phyloP scores from a whole-genome alignment of 2,329 filamentous ascomycete species.

The Fusarium coffeatum region DNA sequence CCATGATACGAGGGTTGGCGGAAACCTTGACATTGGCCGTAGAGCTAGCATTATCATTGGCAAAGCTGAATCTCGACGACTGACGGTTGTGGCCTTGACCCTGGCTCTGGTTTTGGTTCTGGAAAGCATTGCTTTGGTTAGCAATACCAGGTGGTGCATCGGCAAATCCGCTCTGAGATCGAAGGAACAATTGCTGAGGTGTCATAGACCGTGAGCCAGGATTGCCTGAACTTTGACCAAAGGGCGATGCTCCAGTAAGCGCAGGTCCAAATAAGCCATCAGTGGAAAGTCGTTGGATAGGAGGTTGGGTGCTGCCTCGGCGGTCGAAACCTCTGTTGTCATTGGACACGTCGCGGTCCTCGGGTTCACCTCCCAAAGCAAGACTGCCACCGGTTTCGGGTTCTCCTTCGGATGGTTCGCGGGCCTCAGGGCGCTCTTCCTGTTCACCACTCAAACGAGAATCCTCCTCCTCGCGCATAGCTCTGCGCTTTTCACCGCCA shows the following conservation, averaged over 20 bases:
- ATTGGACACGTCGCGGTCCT: slow-evolving; percentile 73
- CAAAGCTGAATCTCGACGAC: slow-evolving; percentile 88
- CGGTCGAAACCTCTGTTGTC: slow-evolving; percentile 66
- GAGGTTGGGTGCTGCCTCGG: slow-evolving; percentile 77
- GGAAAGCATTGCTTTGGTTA: slow-evolving; percentile 59
- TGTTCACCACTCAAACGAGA: slow-evolving; percentile 60
- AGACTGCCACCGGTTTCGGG: slow-evolving; percentile 85
- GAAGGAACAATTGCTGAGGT: slow-evolving; percentile 79
- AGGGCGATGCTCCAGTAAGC: slow-evolving; percentile 58
- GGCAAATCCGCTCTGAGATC: slow-evolving; percentile 69
- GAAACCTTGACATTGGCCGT: slow-evolving; percentile 76
- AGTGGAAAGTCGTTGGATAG: slow-evolving; percentile 73
- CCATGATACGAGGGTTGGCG: slow-evolving; percentile 84
- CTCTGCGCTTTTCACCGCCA: slow-evolving; percentile 83
- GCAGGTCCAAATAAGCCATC: slow-evolving; percentile 67
- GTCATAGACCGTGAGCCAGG: slow-evolving; percentile 78
- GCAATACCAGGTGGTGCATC: slow-evolving; percentile 70
- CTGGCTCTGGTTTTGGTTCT: slow-evolving; percentile 55
- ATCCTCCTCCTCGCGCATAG: slow-evolving; percentile 79
- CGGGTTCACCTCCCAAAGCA: slow-evolving; percentile 91
- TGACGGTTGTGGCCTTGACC: slow-evolving; percentile 80
- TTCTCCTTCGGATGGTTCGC: slow-evolving; percentile 73
- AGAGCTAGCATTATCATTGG: slow-evolving; percentile 72
- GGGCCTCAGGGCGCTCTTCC: slow-evolving; percentile 59
- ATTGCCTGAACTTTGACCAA: slow-evolving; percentile 61